Evolutionary conservation across 192 early-diverging fungal species (phyloP).

Genomic region (Chytriomyces hyalinus): DNA sequence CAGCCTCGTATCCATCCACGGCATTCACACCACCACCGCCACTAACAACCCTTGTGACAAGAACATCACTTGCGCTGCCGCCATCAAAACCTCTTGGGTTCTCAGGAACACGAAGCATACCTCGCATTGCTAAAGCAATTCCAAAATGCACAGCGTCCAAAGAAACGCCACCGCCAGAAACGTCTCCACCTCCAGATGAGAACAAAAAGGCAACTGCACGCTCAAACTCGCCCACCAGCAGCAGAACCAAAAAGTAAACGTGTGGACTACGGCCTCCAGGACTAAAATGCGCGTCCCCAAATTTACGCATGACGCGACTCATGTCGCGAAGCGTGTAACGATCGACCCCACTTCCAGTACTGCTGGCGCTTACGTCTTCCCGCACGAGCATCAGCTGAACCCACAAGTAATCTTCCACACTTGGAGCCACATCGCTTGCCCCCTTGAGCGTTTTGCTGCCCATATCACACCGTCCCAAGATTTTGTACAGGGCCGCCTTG

Average conservation of each 20-base stretch:
- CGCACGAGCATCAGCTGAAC: conserved; percentile 76
- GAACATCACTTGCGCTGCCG: conserved; percentile 21
- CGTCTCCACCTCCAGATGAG: conserved; percentile 43
- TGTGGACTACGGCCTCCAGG: conserved; percentile 58
- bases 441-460: conserved; percentile 60
- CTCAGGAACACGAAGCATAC: conserved; percentile 74
- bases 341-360: conserved; percentile 41
- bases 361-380: conserved; percentile 53
- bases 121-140: conserved; percentile 78
- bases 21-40: not conserved
- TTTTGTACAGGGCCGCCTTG: conserved; percentile 87
- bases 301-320: conserved; percentile 61
- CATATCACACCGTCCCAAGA: conserved; percentile 88
- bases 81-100: conserved; percentile 51
- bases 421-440: conserved; percentile 66
- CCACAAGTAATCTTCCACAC: conserved; percentile 96
- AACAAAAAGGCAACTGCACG: conserved; percentile 76
- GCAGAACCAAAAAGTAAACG: conserved; percentile 80
- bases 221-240: conserved; percentile 92
- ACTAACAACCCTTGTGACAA: conserved; percentile 13
- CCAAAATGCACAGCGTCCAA: conserved; percentile 93
- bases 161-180: conserved; percentile 40
- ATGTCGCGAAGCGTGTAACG: conserved; percentile 72
- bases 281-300: conserved; percentile 72
- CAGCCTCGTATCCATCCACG: conserved; percentile 19